Conservation (phyloP, 257 asterid genomes). For the Agastache rugosa region DNA sequence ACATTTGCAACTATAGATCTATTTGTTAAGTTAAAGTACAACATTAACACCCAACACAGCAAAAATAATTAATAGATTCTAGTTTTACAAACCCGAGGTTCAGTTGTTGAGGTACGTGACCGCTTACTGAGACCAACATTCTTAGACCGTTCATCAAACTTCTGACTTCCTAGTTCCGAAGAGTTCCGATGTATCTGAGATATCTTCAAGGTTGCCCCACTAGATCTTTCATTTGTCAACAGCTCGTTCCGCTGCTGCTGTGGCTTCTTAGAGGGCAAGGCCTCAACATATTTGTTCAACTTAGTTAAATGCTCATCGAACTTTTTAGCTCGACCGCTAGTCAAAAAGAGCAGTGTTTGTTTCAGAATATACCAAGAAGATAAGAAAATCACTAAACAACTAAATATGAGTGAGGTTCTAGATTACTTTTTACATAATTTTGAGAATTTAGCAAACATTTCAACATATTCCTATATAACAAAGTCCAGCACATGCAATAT, state of each 20-base stretch:
- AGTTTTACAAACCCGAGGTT: slow-evolving; percentile 78
- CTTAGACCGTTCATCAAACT: slow-evolving; percentile 82
- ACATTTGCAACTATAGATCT: slow-evolving; percentile 9
- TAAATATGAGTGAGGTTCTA: slow-evolving; percentile 6
- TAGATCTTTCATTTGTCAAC: slow-evolving; percentile 71
- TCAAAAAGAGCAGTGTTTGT: slow-evolving; percentile 42
- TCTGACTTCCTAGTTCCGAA: slow-evolving; percentile 63
- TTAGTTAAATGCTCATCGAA: slow-evolving; percentile 74
- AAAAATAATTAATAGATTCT: slow-evolving; percentile 38
- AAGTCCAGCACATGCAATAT: slow-evolving; percentile 7
- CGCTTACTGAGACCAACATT: slow-evolving; percentile 81
- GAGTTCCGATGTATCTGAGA: slow-evolving; percentile 74
- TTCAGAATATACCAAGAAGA: slow-evolving; percentile 31
- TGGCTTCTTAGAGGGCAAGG: slow-evolving; percentile 70
- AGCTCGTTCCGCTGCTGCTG: slow-evolving; percentile 67
- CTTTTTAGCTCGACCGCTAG: slow-evolving; percentile 81
- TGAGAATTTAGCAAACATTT: slow-evolving; percentile 1
- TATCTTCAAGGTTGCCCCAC: slow-evolving; percentile 66
- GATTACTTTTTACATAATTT: slow-evolving; percentile 8
- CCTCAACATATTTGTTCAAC: slow-evolving; percentile 65
- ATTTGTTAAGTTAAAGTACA: slow-evolving; percentile 1
- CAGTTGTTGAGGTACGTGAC: slow-evolving; percentile 84
- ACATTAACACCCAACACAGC: slow-evolving; percentile 23
- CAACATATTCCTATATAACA: background rate
- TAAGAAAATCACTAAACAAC: slow-evolving; percentile 4